Evolutionary conservation across 495 filamentous ascomycete species (phyloP).

Genomic region (Penicillium ochrochloron): DNA sequence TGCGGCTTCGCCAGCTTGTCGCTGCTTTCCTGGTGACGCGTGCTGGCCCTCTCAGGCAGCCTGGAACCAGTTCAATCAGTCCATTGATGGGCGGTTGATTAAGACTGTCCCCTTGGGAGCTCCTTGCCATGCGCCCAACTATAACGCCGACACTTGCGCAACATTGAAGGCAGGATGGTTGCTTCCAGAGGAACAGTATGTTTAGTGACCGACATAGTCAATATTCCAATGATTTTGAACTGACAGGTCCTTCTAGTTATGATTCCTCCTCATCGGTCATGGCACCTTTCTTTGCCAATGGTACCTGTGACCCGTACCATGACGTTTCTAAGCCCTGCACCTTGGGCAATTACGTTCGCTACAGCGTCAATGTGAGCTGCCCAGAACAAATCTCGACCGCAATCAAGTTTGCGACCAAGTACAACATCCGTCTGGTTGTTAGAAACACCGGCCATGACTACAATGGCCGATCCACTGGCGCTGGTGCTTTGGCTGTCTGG

Average conservation of each 20-base stretch:
- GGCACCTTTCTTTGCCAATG: constrained; percentile 37
- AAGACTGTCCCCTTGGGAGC: constrained; percentile 41
- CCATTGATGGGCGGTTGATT: constrained; percentile 44
- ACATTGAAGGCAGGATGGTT: constrained; percentile 27
- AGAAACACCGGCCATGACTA: constrained; percentile 65
- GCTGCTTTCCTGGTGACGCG: constrained; percentile 31
- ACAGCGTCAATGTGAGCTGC: constrained; percentile 42
- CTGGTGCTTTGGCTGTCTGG: constrained; percentile 56
- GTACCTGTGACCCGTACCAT: constrained; percentile 47
- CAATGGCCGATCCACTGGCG: constrained; percentile 56
- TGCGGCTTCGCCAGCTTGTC: constrained; percentile 12
- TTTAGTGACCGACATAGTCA: neutral
- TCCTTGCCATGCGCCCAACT: constrained; percentile 46
- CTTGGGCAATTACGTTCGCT: constrained; percentile 58
- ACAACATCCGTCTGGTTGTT: constrained; percentile 64
- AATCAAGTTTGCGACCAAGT: constrained; percentile 52
- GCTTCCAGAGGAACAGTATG: constrained; percentile 31
- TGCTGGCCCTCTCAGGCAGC: constrained; percentile 45
- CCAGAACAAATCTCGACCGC: constrained; percentile 29
- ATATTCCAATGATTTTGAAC: neutral
- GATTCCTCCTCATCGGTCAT: constrained; percentile 36
- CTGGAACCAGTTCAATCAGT: constrained; percentile 44
- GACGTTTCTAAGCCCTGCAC: constrained; percentile 49
- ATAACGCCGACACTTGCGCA: constrained; percentile 30
- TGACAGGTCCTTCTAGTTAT: constrained; percentile 16